Conservation (phyloP, 257 asterid species). For the Solanum chiquidenum region DNA sequence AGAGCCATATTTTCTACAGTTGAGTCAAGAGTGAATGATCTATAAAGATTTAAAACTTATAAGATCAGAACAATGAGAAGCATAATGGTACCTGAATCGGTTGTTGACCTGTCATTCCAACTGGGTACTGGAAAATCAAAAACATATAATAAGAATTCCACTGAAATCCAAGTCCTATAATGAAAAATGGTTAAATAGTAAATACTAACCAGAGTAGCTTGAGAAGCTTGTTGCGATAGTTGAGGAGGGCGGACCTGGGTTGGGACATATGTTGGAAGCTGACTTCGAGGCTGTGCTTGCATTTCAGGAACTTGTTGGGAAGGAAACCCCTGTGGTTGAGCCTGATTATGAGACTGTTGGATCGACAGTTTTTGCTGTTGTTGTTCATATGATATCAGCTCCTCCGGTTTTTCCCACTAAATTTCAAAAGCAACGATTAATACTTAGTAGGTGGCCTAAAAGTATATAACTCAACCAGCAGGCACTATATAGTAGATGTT, state of each 20-base stretch:
- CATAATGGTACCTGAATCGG: conserved; percentile 36
- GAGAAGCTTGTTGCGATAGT: conserved; percentile 48
- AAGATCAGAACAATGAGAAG: not conserved
- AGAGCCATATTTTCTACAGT: not conserved
- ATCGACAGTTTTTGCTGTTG: conserved; percentile 43
- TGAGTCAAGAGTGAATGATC: not conserved
- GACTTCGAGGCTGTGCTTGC: conserved; percentile 52
- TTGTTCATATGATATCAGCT: conserved; percentile 45
- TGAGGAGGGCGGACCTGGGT: conserved; percentile 37
- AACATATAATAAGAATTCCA: conserved; percentile 6
- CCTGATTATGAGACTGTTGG: conserved; percentile 39
- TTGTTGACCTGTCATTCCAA: conserved; percentile 42
- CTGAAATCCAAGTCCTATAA: not conserved
- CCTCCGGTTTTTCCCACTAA: conserved; percentile 98
- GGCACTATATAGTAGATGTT: conserved; percentile 1
- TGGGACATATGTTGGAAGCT: conserved; percentile 36
- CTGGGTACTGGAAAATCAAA: conserved; percentile 47
- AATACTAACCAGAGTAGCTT: conserved; percentile 43
- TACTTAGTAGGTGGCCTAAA: not conserved
- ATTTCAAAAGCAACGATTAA: not conserved
- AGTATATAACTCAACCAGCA: not conserved
- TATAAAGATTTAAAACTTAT: not conserved
- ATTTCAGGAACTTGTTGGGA: conserved; percentile 41
- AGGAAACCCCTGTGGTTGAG: conserved; percentile 40
- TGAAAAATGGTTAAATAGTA: conserved; percentile 4